These are phyloP conservation scores for Mycena rosella DNA, from an alignment of 768 basidiomycete species.

Conservation along the genomic window DNA sequence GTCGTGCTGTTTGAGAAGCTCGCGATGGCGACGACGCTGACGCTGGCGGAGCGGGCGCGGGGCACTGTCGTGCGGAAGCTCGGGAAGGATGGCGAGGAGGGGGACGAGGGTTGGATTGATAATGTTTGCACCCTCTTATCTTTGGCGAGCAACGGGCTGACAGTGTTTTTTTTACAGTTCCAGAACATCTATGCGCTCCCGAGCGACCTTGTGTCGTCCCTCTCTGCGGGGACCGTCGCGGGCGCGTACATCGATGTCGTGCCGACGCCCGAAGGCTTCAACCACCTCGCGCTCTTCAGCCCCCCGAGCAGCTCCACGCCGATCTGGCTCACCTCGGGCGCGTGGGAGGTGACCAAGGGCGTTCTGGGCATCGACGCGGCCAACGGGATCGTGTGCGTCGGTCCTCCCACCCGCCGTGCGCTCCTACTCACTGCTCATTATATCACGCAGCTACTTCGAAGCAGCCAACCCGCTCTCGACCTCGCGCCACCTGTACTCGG, in stretches of 20 bases:
- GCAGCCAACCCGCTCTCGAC: conserved; percentile 87
- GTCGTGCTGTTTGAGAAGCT: conserved; percentile 81
- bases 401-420: conserved; percentile 26
- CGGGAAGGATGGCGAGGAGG: conserved; percentile 87
- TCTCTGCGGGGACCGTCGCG: conserved; percentile 42
- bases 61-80: conserved; percentile 80
- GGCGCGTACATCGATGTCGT: conserved; percentile 92
- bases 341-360: conserved; percentile 89
- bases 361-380: conserved; percentile 80
- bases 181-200: conserved; percentile 76
- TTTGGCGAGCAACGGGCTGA: too few relatives aligned
- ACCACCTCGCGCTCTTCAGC: conserved; percentile 93
- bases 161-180: conserved; percentile 43
- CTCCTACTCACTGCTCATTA: conserved; percentile 16
- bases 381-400: conserved; percentile 81
- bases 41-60: conserved; percentile 44
- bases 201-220: conserved; percentile 20
- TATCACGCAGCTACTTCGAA: conserved; percentile 81
- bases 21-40: conserved; percentile 39
- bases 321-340: conserved; percentile 85
- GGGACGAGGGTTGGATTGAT: conserved; percentile 96
- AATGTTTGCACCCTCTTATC: conserved; percentile 61
- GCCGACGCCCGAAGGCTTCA: conserved; percentile 84
- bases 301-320: conserved; percentile 78
- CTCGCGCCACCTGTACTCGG: conserved; percentile 87